Percentiles rank a stretch among this genome's conserved stretches.
Evolutionary conservation across 345 rosid species (phyloP).

Genomic region (Aquilaria yunnanensis): DNA sequence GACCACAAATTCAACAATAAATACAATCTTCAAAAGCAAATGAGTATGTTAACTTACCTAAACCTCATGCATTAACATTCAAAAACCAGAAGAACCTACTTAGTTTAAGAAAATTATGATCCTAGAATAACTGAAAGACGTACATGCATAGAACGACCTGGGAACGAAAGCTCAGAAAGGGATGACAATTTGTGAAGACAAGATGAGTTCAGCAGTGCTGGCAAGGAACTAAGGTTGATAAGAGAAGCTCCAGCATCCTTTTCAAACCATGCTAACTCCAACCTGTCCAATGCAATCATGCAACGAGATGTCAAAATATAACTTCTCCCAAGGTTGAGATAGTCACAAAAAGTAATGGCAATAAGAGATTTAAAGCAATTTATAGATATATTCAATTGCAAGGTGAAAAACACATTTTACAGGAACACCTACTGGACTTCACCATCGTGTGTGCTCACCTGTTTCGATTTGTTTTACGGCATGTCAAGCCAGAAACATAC

Average conservation of each 20-base stretch:
- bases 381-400: background rate
- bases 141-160: slow-evolving; percentile 41
- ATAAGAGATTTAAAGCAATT: background rate
- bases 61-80: too few species aligned
- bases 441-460: slow-evolving; percentile 30
- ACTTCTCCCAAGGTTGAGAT: background rate
- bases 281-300: slow-evolving; percentile 36
- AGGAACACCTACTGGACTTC: too few species aligned
- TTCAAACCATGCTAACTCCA: slow-evolving; percentile 69
- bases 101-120: too few species aligned
- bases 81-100: too few species aligned
- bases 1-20: too few species aligned
- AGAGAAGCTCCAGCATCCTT: slow-evolving; percentile 49
- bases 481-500: slow-evolving; percentile 71
- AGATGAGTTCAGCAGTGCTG: slow-evolving; percentile 79
- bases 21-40: too few species aligned
- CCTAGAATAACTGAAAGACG: slow-evolving; percentile 1
- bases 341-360: background rate
- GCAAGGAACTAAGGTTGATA: slow-evolving; percentile 72
- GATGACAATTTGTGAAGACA: slow-evolving; percentile 59
- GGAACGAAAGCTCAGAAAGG: slow-evolving; percentile 47
- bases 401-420: background rate
- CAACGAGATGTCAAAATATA: slow-evolving; percentile 1
- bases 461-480: slow-evolving; percentile 44
- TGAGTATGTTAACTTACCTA: too few species aligned